These are phyloP conservation scores for Pyricularia pennisetigena DNA, from an alignment of 2,329 filamentous ascomycete species.

Conservation along the genomic window DNA sequence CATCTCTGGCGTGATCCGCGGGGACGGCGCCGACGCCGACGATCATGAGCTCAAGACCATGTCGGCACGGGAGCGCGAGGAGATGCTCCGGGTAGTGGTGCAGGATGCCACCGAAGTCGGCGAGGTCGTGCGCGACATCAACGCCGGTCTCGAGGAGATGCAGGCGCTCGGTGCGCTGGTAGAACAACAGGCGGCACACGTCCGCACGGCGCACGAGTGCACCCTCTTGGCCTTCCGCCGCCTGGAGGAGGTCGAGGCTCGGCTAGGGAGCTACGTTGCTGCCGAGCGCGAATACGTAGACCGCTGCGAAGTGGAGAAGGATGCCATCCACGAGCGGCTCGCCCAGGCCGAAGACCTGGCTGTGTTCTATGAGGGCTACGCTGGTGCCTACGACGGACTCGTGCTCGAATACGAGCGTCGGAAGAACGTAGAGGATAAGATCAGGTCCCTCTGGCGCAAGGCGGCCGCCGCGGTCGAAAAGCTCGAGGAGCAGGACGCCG, in stretches of 20 bases:
- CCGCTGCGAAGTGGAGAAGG: slow-evolving; percentile 66
- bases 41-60: slow-evolving; percentile 51
- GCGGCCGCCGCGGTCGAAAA: slow-evolving; percentile 68
- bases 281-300: slow-evolving; percentile 54
- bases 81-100: slow-evolving; percentile 74
- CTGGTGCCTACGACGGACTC: slow-evolving; percentile 73
- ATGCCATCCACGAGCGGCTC: slow-evolving; percentile 57
- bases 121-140: slow-evolving; percentile 60
- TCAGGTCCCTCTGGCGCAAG: slow-evolving; percentile 65
- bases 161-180: slow-evolving; percentile 59
- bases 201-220: slow-evolving; percentile 43
- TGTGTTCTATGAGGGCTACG: slow-evolving; percentile 81
- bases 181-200: slow-evolving; percentile 48
- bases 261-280: slow-evolving; percentile 54
- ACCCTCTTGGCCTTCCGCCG: slow-evolving; percentile 54
- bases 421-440: slow-evolving; percentile 60
- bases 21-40: slow-evolving; percentile 35
- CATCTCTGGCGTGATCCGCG: slow-evolving; percentile 56
- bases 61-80: slow-evolving; percentile 62
- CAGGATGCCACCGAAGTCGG: slow-evolving; percentile 60
- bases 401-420: slow-evolving; percentile 76
- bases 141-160: slow-evolving; percentile 67
- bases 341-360: slow-evolving; percentile 68
- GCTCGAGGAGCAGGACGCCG: slow-evolving; percentile 62
- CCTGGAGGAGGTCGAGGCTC: slow-evolving; percentile 57